Conservation (phyloP, 306 rosid genomes). For the Adenanthera pavonina region DNA sequence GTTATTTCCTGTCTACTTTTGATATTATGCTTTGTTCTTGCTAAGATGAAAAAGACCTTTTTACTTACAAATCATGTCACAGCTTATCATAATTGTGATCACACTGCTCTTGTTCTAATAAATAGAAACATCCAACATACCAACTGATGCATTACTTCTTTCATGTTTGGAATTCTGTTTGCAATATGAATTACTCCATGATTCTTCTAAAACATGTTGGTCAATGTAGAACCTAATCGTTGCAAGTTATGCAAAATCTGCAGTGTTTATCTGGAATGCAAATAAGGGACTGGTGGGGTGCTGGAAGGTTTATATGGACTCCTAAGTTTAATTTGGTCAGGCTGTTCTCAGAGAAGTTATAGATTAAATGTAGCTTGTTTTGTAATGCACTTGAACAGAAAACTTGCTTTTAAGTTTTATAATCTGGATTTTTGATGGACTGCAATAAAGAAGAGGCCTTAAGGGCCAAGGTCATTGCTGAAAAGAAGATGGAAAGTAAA, state of each 20-base stretch:
- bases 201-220: background rate
- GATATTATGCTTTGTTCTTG: background rate
- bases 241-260: slow-evolving; percentile 35
- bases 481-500: slow-evolving; percentile 78
- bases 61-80: background rate
- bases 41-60: background rate
- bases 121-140: slow-evolving; percentile 17
- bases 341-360: slow-evolving; percentile 4
- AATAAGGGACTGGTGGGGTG: slow-evolving; percentile 25
- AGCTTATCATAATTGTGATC: slow-evolving; percentile 7
- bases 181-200: slow-evolving; percentile 10
- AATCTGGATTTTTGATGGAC: slow-evolving; percentile 61
- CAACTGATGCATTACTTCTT: slow-evolving; percentile 24
- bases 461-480: slow-evolving; percentile 85
- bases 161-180: slow-evolving; percentile 23
- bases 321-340: slow-evolving; percentile 12
- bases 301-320: slow-evolving; percentile 24
- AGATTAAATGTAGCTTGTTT: slow-evolving; percentile 43
- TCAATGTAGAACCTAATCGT: slow-evolving; percentile 37
- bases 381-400: slow-evolving; percentile 29
- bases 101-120: slow-evolving; percentile 4
- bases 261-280: slow-evolving; percentile 43
- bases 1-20: background rate
- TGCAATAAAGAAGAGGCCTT: slow-evolving; percentile 95
- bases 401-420: slow-evolving; percentile 44